phyloP scores from a whole-genome alignment of 2,329 filamentous ascomycete species.

The Colletotrichum magnum region DNA sequence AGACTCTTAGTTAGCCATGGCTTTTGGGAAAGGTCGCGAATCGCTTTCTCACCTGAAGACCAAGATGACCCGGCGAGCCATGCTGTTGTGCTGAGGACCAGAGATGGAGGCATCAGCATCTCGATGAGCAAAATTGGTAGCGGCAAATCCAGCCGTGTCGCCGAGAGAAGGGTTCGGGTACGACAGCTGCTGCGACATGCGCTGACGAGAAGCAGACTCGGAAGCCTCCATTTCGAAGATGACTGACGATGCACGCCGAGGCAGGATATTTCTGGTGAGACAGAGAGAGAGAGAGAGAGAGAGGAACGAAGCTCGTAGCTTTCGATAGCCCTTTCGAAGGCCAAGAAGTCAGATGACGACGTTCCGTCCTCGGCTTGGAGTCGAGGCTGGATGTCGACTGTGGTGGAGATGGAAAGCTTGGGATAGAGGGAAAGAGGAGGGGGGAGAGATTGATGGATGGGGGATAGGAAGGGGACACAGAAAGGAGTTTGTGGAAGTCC shows the following conservation, averaged over 20 bases:
- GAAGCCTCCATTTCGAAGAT: constrained; percentile 14
- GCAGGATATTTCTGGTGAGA: background rate
- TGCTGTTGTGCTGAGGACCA: background rate
- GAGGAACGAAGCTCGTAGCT: background rate
- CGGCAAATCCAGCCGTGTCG: constrained; percentile 42
- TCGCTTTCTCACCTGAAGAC: constrained; percentile 51
- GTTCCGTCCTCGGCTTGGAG: background rate
- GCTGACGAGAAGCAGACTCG: constrained; percentile 20
- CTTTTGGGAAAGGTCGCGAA: background rate
- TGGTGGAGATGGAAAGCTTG: too few relatives aligned
- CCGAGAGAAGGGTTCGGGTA: constrained; percentile 46
- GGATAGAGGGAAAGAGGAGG: background rate
- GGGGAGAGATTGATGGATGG: background rate
- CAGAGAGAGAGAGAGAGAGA: background rate
- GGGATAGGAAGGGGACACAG: background rate
- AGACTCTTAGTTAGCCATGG: constrained; percentile 15
- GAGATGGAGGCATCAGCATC: background rate
- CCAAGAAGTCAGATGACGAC: background rate
- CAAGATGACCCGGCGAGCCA: constrained; percentile 49
- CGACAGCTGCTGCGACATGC: constrained; percentile 34
- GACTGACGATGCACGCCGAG: background rate
- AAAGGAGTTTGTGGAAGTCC: background rate
- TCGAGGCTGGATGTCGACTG: too few relatives aligned
- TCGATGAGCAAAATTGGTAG: constrained; percentile 9
- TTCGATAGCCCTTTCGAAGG: background rate